Percentiles rank a stretch among this genome's conserved stretches.
Evolutionary conservation across 768 basidiomycete genomes (phyloP).

Genomic region (Kwoniella pini): DNA sequence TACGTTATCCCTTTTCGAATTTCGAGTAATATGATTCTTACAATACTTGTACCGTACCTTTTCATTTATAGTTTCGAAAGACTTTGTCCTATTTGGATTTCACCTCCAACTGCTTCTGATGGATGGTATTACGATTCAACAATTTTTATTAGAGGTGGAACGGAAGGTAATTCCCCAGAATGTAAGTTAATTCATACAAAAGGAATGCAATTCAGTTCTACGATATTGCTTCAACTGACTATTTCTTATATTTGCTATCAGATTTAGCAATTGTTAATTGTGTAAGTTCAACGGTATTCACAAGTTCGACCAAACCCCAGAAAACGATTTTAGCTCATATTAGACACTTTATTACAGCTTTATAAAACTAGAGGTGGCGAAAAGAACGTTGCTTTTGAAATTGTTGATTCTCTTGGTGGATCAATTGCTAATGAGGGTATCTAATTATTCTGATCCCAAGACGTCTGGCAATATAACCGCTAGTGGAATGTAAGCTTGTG

Average conservation of each 20-base stretch:
- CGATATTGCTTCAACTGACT: no score
- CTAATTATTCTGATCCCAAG: not conserved
- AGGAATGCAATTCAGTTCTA: no score
- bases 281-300: conserved; percentile 6
- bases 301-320: no score
- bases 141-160: conserved; percentile 2
- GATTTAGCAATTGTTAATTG: conserved; percentile 10
- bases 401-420: conserved; percentile 5
- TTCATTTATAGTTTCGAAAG: conserved; percentile 1
- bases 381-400: conserved; percentile 12
- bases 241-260: no score
- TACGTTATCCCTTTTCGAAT: not conserved
- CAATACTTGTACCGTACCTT: no score
- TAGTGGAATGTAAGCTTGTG: no score
- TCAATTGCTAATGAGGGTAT: conserved; percentile 6
- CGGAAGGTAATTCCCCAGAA: conserved; percentile 13
- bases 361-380: conserved; percentile 8
- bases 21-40: no score
- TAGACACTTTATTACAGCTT: not conserved
- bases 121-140: conserved; percentile 10
- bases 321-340: no score
- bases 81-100: conserved; percentile 7
- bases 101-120: conserved; percentile 1
- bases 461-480: not conserved
- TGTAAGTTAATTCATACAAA: not conserved